Conservation (phyloP, 2,329 filamentous ascomycete genomes). For the Myriosclerotinia curreyana region DNA sequence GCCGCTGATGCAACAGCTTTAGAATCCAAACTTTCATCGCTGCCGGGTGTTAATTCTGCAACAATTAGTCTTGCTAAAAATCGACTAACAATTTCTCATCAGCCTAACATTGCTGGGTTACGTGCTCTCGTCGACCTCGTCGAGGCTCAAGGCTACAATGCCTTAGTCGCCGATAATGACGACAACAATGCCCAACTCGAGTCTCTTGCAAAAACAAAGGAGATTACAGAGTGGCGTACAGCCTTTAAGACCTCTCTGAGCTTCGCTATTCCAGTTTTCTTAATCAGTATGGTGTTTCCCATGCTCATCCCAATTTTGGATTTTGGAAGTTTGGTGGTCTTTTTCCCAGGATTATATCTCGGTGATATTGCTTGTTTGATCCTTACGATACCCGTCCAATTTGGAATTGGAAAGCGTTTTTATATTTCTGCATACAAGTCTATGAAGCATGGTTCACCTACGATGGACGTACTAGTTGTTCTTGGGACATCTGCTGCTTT, state of each 20-base stretch:
- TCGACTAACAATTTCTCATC: constrained; percentile 70
- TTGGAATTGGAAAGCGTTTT: constrained; percentile 92
- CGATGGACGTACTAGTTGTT: constrained; percentile 96
- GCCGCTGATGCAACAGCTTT: constrained; percentile 68
- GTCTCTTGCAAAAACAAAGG: constrained; percentile 91
- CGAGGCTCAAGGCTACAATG: constrained; percentile 82
- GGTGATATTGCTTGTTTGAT: constrained; percentile 81
- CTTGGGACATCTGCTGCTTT: constrained; percentile 93
- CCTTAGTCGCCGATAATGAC: constrained; percentile 82
- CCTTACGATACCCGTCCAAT: constrained; percentile 91
- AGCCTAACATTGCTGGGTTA: constrained; percentile 70
- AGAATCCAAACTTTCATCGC: constrained; percentile 62
- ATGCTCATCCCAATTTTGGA: constrained; percentile 77
- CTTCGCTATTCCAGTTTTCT: constrained; percentile 86
- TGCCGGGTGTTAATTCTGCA: constrained; percentile 71
- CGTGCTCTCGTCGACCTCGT: constrained; percentile 78
- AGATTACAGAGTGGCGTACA: constrained; percentile 87
- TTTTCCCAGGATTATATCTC: constrained; percentile 75
- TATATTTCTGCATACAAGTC: constrained; percentile 94
- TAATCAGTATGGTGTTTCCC: constrained; percentile 90
- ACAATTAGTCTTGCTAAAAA: constrained; percentile 71
- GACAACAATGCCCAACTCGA: constrained; percentile 97
- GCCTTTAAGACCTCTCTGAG: constrained; percentile 74
- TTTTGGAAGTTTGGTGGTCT: constrained; percentile 64
- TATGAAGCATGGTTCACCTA: constrained; percentile 83